Evolutionary conservation across 1,284 basidiomycete genomes (phyloP), one percentile per base, ranked within the genome.

Genomic region (Pseudozyma sp.): DNA sequence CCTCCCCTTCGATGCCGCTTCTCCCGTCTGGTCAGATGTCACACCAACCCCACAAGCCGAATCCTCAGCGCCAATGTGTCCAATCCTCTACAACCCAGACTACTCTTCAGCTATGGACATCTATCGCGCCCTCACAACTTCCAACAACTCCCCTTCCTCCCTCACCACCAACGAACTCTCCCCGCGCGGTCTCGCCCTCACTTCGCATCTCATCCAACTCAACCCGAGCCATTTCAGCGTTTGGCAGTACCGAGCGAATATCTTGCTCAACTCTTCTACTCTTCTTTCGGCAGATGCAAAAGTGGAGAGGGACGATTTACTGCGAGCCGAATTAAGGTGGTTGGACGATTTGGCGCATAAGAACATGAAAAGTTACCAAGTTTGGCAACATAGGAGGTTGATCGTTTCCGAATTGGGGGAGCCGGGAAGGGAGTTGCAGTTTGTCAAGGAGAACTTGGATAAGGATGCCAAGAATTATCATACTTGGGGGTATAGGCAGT

Each of bases 361-460:
- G 5, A 80, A 82, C 44, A 82, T 84, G 82, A 84, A 84, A 53
- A 70, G 64, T 55, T 84, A 84, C 44, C 83, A 84, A 56, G 80
- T 84, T 2, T 84, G 83, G 81, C 82, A 83, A 55, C 82, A 83
- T 21, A 66, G 82, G 6, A 57, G 75, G 16, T 12, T 81, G 8
- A 57, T 83, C 5, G 77, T 82, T 0, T 43, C 68, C 0, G 71
- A 73, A 11, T 55, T 81, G 5, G 77, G 70, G 0, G 72, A 78
- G 13, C 82, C 79, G 3, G 59, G 54, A 5, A 34, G 55, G 1
- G 83, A 84, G 39, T 52, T 84, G 8, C 61, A 50, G 10, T 83
- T 84, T 59, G 71, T 72, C 2, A 44, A 25, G 16, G 52, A 67
- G 13, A 70, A 76, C 12, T 60, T 84, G 42, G 59, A 52, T 2